These are phyloP conservation scores for Tardiomyces blankii DNA, from an alignment of 1,139 yeast species.

Conservation along the genomic window DNA sequence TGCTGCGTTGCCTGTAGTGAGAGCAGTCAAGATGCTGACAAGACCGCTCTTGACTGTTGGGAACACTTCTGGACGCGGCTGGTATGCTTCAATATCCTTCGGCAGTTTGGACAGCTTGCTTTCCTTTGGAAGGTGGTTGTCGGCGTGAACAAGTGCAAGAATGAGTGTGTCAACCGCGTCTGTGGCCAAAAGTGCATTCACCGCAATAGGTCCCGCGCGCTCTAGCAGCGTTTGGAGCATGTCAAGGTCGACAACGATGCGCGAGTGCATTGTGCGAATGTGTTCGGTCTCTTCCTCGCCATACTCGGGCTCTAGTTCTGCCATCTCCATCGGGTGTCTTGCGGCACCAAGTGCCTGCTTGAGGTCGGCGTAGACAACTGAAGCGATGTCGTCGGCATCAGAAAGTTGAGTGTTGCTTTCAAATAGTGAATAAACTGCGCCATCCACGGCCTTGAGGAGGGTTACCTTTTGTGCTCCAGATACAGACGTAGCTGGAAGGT, in stretches of 20 bases:
- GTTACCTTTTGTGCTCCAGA: background rate
- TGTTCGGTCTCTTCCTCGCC: conserved; percentile 6
- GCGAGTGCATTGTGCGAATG: conserved; percentile 9
- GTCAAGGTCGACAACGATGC: conserved; percentile 9
- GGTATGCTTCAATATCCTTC: background rate
- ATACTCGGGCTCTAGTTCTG: conserved; percentile 7
- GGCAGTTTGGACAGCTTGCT: conserved; percentile 16
- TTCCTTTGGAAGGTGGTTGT: conserved; percentile 15
- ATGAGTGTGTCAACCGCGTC: conserved; percentile 9
- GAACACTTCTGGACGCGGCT: conserved; percentile 12
- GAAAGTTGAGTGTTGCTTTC: conserved; percentile 2
- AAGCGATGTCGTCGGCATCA: background rate
- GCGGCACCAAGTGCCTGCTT: conserved; percentile 7
- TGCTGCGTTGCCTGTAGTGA: conserved; percentile 37
- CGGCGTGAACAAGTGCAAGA: conserved; percentile 15
- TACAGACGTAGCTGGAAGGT: background rate
- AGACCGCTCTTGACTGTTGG: conserved; percentile 21
- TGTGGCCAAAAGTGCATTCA: conserved; percentile 1
- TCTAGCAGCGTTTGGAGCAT: conserved; percentile 9
- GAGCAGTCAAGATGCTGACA: conserved; percentile 17
- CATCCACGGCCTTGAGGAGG: conserved; percentile 8
- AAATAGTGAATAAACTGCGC: conserved; percentile 9
- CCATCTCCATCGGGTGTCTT: conserved; percentile 9
- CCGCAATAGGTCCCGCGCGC: background rate
- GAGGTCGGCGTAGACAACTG: background rate